Percentiles rank a stretch among this genome's conserved stretches.
Conservation (phyloP, 345 rosid species). For the Citrus trifoliata region DNA sequence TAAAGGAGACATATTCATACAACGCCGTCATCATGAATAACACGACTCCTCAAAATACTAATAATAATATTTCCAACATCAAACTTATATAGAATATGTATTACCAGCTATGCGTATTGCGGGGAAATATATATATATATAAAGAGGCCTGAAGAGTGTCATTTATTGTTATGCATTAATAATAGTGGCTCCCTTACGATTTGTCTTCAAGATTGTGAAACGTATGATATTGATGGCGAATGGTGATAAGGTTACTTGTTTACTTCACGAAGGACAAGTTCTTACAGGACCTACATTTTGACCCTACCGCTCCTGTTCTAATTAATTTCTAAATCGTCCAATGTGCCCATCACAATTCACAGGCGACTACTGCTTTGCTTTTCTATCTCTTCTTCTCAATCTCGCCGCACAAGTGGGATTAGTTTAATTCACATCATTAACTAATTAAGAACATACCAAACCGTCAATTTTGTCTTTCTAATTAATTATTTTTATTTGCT, state of each 20-base stretch:
- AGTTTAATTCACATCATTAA: not conserved
- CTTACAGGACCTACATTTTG: not conserved
- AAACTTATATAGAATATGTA: too few species aligned
- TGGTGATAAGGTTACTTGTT: constrained; percentile 20
- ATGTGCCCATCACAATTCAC: constrained; percentile 19
- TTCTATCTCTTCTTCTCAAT: not conserved
- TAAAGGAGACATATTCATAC: too few species aligned
- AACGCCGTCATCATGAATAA: too few species aligned
- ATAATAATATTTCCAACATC: too few species aligned
- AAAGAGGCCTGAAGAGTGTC: not conserved
- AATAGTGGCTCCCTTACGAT: not conserved
- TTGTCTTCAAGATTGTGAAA: not conserved
- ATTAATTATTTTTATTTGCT: not conserved
- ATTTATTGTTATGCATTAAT: not conserved
- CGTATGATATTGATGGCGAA: constrained; percentile 13
- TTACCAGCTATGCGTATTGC: too few species aligned
- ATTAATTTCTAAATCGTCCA: constrained; percentile 24
- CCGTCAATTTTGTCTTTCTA: constrained; percentile 15
- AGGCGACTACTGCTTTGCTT: not conserved
- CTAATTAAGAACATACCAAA: not conserved
- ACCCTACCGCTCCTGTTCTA: constrained; percentile 8
- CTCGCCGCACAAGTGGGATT: constrained; percentile 10
- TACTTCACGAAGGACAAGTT: constrained; percentile 1
- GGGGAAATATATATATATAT: too few species aligned
- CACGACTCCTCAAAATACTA: too few species aligned